These are phyloP conservation scores for Penicillium hordei DNA, from an alignment of 2,329 filamentous ascomycete genomes.

Conservation along the genomic window DNA sequence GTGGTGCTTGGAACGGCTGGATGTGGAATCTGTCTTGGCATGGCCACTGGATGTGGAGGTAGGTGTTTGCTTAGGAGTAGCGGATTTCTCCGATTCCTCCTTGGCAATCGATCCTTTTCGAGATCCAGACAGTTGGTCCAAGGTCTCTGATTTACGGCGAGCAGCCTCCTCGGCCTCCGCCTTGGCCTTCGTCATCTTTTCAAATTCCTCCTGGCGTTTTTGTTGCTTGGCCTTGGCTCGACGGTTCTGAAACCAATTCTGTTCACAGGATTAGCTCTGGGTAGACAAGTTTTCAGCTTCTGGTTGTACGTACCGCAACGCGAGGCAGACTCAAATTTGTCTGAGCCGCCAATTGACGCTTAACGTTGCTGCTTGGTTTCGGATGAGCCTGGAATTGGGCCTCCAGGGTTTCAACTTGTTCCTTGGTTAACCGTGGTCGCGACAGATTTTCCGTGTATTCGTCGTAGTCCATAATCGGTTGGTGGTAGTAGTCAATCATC, in stretches of 20 bases:
- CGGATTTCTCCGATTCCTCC: conserved; percentile 26
- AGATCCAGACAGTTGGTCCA: conserved; percentile 26
- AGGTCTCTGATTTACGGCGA: conserved; percentile 31
- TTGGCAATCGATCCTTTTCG: conserved; percentile 21
- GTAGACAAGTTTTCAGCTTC: neutral
- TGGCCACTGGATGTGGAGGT: conserved; percentile 11
- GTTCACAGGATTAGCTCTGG: conserved; percentile 11
- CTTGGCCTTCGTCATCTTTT: conserved; percentile 45
- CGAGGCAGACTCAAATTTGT: conserved; percentile 51
- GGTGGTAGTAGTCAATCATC: conserved; percentile 44
- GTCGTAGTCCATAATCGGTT: conserved; percentile 47
- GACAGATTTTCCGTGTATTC: conserved; percentile 51
- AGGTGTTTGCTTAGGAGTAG: conserved; percentile 32
- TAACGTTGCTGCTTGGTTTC: conserved; percentile 52
- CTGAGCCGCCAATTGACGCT: conserved; percentile 50
- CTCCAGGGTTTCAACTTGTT: conserved; percentile 53
- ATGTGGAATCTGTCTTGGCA: conserved; percentile 15
- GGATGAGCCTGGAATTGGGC: conserved; percentile 51
- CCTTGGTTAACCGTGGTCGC: conserved; percentile 51
- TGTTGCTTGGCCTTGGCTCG: conserved; percentile 55
- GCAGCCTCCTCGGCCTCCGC: conserved; percentile 38
- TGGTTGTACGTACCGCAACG: conserved; percentile 46
- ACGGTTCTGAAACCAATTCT: conserved; percentile 57
- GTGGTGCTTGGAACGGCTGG: conserved; percentile 31
- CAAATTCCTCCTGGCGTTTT: conserved; percentile 51